A percentile compares a stretch with the other conserved stretches of the same genome.
Evolutionary conservation across 352 stramenopile species (phyloP).

Genomic region (Saprolegnia parasitica): DNA sequence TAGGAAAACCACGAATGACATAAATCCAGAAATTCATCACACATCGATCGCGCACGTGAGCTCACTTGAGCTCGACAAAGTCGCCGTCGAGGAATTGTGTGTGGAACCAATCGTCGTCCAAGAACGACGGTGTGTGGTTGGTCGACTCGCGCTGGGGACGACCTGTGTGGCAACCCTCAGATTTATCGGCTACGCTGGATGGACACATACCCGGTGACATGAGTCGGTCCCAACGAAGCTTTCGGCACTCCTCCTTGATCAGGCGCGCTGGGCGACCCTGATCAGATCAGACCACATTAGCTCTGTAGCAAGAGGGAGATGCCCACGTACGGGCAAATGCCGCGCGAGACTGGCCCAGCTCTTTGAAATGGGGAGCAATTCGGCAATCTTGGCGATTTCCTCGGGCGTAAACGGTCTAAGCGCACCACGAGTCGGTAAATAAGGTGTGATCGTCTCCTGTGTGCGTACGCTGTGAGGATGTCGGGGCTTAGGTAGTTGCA

Average conservation of each 20-base stretch:
- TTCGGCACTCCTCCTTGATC: slow-evolving; percentile 7
- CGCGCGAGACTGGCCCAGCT: slow-evolving; percentile 2
- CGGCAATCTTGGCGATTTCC: slow-evolving; percentile 5
- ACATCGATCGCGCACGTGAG: too few relatives aligned
- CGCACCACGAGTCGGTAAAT: not conserved
- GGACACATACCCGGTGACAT: not conserved
- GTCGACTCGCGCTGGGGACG: too few relatives aligned
- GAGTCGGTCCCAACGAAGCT: not conserved
- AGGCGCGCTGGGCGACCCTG: not conserved
- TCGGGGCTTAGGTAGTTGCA: slow-evolving; percentile 8
- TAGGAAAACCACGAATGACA: too few relatives aligned
- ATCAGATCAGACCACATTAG: not conserved
- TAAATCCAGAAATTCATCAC: too few relatives aligned
- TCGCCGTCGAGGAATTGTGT: too few relatives aligned
- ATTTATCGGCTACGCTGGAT: not conserved
- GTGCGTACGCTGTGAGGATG: not conserved
- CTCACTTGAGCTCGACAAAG: too few relatives aligned
- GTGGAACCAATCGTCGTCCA: too few relatives aligned
- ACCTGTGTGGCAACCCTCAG: too few relatives aligned
- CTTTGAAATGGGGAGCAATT: not conserved
- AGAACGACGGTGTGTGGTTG: too few relatives aligned
- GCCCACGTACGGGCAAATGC: slow-evolving; percentile 1
- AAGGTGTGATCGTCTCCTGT: not conserved
- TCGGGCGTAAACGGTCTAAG: not conserved
- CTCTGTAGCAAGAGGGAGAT: not conserved